Conservation (phyloP, 2,329 filamentous ascomycete genomes). For the Fusarium anguioides region DNA sequence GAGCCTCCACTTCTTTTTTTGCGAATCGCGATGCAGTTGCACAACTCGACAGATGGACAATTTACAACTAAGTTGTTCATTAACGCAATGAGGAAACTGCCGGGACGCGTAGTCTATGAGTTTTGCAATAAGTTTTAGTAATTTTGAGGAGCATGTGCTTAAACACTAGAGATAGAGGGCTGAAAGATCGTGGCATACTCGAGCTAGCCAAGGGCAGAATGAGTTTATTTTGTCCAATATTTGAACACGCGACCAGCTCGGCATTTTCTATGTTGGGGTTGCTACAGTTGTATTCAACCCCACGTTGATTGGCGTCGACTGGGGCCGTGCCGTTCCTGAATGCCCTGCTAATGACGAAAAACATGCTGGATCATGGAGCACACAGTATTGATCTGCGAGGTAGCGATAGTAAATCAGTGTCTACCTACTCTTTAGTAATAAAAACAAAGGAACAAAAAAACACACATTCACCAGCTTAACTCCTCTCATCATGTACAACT, state of each 20-base stretch:
- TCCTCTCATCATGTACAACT: too few species aligned
- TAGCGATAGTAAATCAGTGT: neutral
- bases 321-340: neutral
- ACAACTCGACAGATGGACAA: neutral
- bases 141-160: too few species aligned
- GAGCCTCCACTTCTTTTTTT: too few species aligned
- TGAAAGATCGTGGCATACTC: neutral
- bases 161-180: too few species aligned
- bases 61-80: too few species aligned
- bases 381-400: slow-evolving; percentile 42
- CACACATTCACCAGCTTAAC: too few species aligned
- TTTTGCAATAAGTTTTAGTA: too few species aligned
- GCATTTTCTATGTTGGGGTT: too few species aligned
- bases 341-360: neutral
- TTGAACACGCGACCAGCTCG: neutral
- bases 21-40: too few species aligned
- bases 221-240: slow-evolving; percentile 12
- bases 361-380: too few species aligned
- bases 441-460: neutral
- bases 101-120: too few species aligned
- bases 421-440: neutral
- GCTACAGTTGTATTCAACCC: neutral
- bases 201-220: neutral
- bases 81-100: too few species aligned
- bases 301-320: neutral